Conservation (phyloP, 2,329 filamentous ascomycete species). For the Colletotrichum tropicale region DNA sequence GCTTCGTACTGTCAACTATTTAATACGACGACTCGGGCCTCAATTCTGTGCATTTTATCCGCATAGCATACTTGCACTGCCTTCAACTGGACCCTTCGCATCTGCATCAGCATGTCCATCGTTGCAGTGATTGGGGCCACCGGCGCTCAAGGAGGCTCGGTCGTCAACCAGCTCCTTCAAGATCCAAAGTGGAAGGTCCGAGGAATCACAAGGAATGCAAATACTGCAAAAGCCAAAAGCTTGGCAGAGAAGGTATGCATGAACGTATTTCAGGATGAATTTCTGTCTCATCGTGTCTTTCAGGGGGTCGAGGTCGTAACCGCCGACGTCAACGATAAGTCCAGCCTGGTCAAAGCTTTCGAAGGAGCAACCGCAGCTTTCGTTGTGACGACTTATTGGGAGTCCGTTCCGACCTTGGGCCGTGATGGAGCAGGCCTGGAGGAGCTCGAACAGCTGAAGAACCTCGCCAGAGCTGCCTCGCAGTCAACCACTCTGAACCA, state of each 20-base stretch:
- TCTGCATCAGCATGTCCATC: background rate
- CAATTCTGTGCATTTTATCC: too few relatives aligned
- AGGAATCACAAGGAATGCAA: background rate
- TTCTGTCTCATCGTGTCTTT: background rate
- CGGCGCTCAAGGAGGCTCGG: background rate
- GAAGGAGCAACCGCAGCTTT: background rate
- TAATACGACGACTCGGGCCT: rapidly evolving
- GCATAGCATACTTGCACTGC: too few relatives aligned
- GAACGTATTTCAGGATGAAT: background rate
- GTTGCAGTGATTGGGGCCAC: background rate
- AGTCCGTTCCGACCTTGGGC: background rate
- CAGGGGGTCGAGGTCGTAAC: background rate
- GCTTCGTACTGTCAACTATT: background rate
- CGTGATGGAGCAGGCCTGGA: constrained; percentile 22
- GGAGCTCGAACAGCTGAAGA: constrained; percentile 44
- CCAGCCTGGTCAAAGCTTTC: background rate
- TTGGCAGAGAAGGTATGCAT: background rate
- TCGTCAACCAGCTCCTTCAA: background rate
- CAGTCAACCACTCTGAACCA: constrained; percentile 40
- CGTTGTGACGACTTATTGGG: background rate
- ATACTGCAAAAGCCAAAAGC: background rate
- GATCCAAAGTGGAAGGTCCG: background rate
- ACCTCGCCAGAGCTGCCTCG: constrained; percentile 44
- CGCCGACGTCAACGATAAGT: background rate
- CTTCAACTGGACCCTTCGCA: rapidly evolving